These are phyloP conservation scores for Suhomyces prunicola DNA, from an alignment of 805 yeast genomes.

Conservation along the genomic window DNA sequence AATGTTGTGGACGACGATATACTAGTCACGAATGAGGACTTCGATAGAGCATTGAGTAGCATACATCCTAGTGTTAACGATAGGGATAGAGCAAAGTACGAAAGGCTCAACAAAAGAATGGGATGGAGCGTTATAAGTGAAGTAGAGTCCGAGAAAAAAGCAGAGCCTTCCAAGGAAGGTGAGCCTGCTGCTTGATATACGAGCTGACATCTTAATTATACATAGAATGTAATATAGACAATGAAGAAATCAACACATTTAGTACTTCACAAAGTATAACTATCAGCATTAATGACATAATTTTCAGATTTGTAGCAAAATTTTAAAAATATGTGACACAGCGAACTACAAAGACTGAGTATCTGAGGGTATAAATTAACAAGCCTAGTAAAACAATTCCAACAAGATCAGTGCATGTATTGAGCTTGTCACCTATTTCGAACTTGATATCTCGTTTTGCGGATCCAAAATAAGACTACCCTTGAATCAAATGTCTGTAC, in stretches of 20 bases:
- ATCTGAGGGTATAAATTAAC: not conserved
- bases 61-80: constrained; percentile 92
- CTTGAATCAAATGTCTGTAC: not conserved
- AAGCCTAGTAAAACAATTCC: not conserved
- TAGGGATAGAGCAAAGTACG: constrained; percentile 74
- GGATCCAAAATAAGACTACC: not conserved
- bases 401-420: not conserved
- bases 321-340: not conserved
- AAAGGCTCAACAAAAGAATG: constrained; percentile 65
- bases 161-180: not conserved
- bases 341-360: not conserved
- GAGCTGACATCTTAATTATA: not conserved
- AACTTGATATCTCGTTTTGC: not conserved
- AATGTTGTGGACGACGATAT: constrained; percentile 35
- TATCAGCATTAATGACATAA: not conserved
- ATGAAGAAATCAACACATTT: not conserved
- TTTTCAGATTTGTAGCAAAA: not conserved
- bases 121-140: constrained; percentile 59
- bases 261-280: not conserved
- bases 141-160: not conserved
- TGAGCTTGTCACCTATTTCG: not conserved
- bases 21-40: constrained; percentile 63
- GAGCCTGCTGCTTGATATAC: not conserved
- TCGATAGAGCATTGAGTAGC: constrained; percentile 62
- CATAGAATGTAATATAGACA: not conserved